phyloP scores from a whole-genome alignment of 371 early-diverging fungal species.

The Vairimorpha necatrix region DNA sequence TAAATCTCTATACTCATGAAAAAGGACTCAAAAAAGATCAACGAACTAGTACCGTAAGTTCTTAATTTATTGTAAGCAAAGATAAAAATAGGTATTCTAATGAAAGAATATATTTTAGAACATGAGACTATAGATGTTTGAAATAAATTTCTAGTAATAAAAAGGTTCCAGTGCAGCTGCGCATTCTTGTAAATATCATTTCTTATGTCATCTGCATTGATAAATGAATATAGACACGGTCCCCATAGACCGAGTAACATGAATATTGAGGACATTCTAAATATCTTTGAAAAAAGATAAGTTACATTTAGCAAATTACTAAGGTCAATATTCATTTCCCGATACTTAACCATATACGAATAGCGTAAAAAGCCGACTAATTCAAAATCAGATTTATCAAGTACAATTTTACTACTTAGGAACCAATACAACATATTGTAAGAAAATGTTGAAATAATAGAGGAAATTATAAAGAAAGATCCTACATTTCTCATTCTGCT shows the following conservation, averaged over 20 bases:
- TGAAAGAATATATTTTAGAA: slow-evolving; percentile 33
- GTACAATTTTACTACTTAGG: slow-evolving; percentile 14
- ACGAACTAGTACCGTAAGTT: background rate
- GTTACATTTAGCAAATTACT: slow-evolving; percentile 22
- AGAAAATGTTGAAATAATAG: slow-evolving; percentile 13
- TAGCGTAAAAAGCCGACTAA: background rate
- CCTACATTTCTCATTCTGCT: slow-evolving; percentile 23
- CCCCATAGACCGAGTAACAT: slow-evolving; percentile 39
- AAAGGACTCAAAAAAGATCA: slow-evolving; percentile 41
- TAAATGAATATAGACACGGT: slow-evolving; percentile 37
- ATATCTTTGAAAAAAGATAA: slow-evolving; percentile 12
- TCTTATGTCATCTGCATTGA: slow-evolving; percentile 10
- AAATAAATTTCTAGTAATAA: slow-evolving; percentile 26
- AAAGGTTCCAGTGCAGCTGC: background rate
- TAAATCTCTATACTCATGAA: slow-evolving; percentile 32
- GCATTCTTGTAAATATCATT: slow-evolving; percentile 11
- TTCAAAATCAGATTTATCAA: slow-evolving; percentile 35
- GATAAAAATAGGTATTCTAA: slow-evolving; percentile 20
- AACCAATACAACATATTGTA: slow-evolving; percentile 8
- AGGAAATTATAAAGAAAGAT: slow-evolving; percentile 17
- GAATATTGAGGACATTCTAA: slow-evolving; percentile 36
- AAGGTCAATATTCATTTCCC: slow-evolving; percentile 4
- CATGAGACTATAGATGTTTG: slow-evolving; percentile 37
- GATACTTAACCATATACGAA: slow-evolving; percentile 3
- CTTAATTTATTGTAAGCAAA: slow-evolving; percentile 25